Evolutionary conservation across 2,329 filamentous ascomycete genomes (phyloP).

Genomic region (Lithohypha guttulata): DNA sequence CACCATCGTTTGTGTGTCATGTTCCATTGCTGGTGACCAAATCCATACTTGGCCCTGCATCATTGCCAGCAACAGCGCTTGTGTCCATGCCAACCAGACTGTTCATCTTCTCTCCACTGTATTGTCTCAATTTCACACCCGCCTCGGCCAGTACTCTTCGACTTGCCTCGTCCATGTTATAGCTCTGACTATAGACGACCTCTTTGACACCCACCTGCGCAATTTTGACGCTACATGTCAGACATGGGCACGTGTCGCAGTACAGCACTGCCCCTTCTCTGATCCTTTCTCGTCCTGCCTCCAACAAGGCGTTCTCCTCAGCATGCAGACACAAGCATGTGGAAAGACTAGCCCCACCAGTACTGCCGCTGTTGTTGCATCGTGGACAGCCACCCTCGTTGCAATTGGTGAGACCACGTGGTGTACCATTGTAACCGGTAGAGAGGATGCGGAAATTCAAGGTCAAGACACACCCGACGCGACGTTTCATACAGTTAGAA

Average conservation of each 20-base stretch:
- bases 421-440: slow-evolving; percentile 97
- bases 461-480: slow-evolving; percentile 89
- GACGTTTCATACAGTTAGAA: slow-evolving; percentile 95
- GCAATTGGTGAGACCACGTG: slow-evolving; percentile 78
- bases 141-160: slow-evolving; percentile 73
- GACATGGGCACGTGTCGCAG: slow-evolving; percentile 90
- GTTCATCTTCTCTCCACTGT: slow-evolving; percentile 30
- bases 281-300: slow-evolving; percentile 85
- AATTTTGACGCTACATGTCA: slow-evolving; percentile 98
- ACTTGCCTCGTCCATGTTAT: slow-evolving; percentile 84
- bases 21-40: slow-evolving; percentile 8
- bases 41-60: slow-evolving; percentile 10
- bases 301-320: slow-evolving; percentile 91
- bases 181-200: slow-evolving; percentile 87
- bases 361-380: slow-evolving; percentile 70
- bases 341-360: slow-evolving; percentile 60
- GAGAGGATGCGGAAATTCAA: slow-evolving; percentile 70
- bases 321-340: slow-evolving; percentile 96
- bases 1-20: too few species aligned
- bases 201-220: slow-evolving; percentile 91
- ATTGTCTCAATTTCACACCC: slow-evolving; percentile 76
- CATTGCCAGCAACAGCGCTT: neutral
- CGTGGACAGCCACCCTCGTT: slow-evolving; percentile 80
- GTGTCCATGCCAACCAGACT: slow-evolving; percentile 10
- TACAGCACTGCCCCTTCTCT: slow-evolving; percentile 74